Evolutionary conservation across 768 basidiomycete species (phyloP).

Genomic region (Hortiboletus campestris): DNA sequence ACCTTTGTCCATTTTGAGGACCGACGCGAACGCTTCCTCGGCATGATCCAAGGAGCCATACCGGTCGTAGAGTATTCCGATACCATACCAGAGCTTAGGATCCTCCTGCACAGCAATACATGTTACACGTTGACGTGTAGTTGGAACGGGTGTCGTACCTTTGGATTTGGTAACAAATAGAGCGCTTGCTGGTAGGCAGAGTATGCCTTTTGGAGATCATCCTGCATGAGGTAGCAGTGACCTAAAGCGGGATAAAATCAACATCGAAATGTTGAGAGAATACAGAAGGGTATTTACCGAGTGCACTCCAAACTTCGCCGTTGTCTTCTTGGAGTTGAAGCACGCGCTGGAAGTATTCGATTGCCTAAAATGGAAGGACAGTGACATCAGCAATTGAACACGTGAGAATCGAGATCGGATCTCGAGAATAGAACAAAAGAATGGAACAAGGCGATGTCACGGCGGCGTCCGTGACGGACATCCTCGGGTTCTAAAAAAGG

Average conservation of each 20-base stretch:
- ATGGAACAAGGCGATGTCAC: constrained; percentile 19
- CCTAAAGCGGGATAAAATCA: constrained; percentile 44
- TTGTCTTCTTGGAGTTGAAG: constrained; percentile 90
- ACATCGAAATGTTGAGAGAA: constrained; percentile 10
- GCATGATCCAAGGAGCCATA: constrained; percentile 98
- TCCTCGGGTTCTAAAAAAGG: constrained; percentile 32
- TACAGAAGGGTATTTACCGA: constrained; percentile 54
- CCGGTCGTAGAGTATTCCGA: constrained; percentile 97
- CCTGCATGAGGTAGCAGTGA: constrained; percentile 98
- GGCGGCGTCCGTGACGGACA: constrained; percentile 27
- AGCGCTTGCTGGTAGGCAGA: constrained; percentile 98
- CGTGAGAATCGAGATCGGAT: constrained; percentile 33
- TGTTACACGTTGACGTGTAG: constrained; percentile 5
- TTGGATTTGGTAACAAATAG: constrained; percentile 92
- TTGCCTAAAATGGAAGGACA: constrained; percentile 58
- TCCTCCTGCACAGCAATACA: constrained; percentile 59
- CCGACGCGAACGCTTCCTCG: constrained; percentile 96
- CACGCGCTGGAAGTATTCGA: constrained; percentile 95
- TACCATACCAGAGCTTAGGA: constrained; percentile 99
- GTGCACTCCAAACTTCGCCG: constrained; percentile 97
- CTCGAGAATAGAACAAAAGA: constrained; percentile 14
- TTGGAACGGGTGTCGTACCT: constrained; percentile 46
- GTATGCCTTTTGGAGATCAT: constrained; percentile 98
- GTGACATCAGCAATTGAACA: constrained; percentile 32
- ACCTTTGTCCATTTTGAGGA: constrained; percentile 97